Evolutionary conservation across 495 filamentous ascomycete genomes (phyloP).

Genomic region (Penicillium canescens): DNA sequence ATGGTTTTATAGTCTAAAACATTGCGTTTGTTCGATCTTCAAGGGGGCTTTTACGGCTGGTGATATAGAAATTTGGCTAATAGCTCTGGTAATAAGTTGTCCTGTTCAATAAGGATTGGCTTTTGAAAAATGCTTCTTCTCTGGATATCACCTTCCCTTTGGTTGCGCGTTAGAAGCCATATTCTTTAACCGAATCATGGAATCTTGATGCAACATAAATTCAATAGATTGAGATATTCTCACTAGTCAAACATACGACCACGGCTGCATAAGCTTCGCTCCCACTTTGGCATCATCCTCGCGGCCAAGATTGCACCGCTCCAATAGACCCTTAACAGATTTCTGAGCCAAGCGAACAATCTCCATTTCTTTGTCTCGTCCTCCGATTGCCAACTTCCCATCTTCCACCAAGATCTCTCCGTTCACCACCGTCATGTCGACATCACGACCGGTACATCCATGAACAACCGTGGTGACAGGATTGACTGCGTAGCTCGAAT

Average conservation of each 20-base stretch:
- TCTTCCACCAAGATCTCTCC: conserved; percentile 31
- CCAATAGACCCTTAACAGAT: conserved; percentile 11
- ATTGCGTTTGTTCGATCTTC: no score
- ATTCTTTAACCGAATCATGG: no score
- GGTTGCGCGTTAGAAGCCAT: no score
- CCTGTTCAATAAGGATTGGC: no score
- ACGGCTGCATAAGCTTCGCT: conserved; percentile 5
- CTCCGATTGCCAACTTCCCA: conserved; percentile 23
- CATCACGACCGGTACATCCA: conserved; percentile 37
- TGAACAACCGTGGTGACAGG: conserved; percentile 40
- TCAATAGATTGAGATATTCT: neutral
- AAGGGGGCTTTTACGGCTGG: no score
- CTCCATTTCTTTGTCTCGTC: conserved; percentile 13
- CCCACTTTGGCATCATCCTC: conserved; percentile 5
- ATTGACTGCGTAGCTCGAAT: conserved; percentile 12
- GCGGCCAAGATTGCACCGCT: conserved; percentile 14
- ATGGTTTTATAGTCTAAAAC: no score
- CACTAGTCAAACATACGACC: conserved; percentile 9
- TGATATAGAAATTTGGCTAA: no score
- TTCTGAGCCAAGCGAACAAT: conserved; percentile 15
- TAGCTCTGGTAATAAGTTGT: no score
- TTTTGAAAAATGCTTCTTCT: no score
- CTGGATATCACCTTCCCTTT: no score
- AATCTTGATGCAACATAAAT: no score
- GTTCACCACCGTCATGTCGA: conserved; percentile 40